Evolutionary conservation across 208 protist genomes (phyloP).

Genomic region (Hexamita inflata): DNA sequence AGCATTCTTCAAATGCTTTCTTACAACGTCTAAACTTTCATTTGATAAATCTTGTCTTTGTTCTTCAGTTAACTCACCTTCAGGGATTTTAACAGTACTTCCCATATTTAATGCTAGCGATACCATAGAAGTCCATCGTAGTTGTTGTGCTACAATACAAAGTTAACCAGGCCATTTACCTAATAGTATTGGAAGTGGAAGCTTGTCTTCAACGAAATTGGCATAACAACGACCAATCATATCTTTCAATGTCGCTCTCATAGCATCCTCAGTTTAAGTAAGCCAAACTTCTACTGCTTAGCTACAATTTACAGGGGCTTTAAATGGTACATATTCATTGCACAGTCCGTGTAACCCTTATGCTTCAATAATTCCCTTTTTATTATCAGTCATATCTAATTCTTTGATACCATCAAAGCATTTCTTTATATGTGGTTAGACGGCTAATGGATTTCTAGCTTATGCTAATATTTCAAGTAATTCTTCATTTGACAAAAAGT

Average conservation of each 20-base stretch:
- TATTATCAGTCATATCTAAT: neutral
- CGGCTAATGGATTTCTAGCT: slow-evolving; percentile 44
- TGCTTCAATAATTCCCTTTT: slow-evolving; percentile 31
- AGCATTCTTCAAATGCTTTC: slow-evolving; percentile 10
- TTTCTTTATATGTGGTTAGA: slow-evolving; percentile 53
- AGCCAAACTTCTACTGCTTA: slow-evolving; percentile 74
- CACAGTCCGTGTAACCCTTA: slow-evolving; percentile 56
- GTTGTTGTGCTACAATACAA: neutral
- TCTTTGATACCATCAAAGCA: slow-evolving; percentile 42
- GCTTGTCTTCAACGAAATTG: neutral
- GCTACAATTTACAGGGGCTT: slow-evolving; percentile 61
- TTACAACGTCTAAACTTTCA: slow-evolving; percentile 12
- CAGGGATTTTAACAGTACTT: too few species aligned
- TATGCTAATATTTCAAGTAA: slow-evolving; percentile 82
- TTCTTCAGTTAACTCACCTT: too few species aligned
- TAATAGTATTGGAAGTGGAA: neutral
- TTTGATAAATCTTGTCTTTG: too few species aligned
- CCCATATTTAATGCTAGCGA: neutral
- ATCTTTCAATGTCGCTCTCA: slow-evolving; percentile 66
- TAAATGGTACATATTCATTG: slow-evolving; percentile 74
- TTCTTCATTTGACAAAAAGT: slow-evolving; percentile 64
- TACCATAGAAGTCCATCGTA: slow-evolving; percentile 18
- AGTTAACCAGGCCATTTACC: slow-evolving; percentile 27
- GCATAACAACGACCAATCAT: slow-evolving; percentile 31
- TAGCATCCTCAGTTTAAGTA: slow-evolving; percentile 63